Evolutionary conservation across 345 rosid genomes (phyloP).

Genomic region (Syzygium grande): DNA sequence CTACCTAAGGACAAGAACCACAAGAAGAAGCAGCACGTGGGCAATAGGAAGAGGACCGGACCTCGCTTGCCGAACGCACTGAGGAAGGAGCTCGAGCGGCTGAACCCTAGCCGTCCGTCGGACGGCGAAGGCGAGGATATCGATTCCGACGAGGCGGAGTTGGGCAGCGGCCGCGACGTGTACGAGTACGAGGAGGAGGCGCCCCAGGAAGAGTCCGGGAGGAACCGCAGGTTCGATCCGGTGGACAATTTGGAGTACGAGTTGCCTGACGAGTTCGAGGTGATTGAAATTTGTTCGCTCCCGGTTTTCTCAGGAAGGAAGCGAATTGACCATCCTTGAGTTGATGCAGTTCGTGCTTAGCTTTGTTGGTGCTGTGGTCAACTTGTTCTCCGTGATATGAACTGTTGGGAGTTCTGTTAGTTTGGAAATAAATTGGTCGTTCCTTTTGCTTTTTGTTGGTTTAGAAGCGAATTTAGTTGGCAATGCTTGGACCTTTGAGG

Average conservation of each 20-base stretch:
- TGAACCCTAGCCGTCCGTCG: constrained; percentile 15
- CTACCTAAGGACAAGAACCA: neutral
- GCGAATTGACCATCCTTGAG: neutral
- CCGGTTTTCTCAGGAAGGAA: neutral
- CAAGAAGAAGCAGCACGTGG: neutral
- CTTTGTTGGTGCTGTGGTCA: neutral
- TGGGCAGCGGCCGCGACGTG: constrained; percentile 16
- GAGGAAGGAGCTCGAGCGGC: constrained; percentile 41
- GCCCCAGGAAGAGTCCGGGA: constrained; percentile 67
- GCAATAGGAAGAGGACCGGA: constrained; percentile 29
- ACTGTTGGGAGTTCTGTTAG: neutral
- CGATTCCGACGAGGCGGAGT: constrained; percentile 31
- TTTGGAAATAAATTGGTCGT: neutral
- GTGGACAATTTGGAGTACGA: constrained; percentile 64
- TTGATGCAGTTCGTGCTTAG: neutral
- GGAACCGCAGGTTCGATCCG: constrained; percentile 68
- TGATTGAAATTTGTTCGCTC: neutral
- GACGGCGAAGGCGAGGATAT: constrained; percentile 36
- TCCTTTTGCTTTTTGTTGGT: neutral
- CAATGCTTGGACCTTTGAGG: neutral
- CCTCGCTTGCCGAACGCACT: constrained; percentile 68
- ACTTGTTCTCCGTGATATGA: neutral
- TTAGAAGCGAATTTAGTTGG: neutral
- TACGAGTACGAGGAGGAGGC: constrained; percentile 84
- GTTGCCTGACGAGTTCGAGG: constrained; percentile 68